Base-by-base conservation (phyloP, 2,329 filamentous ascomycete species). In the Beauveria pseudobassiana region DNA sequence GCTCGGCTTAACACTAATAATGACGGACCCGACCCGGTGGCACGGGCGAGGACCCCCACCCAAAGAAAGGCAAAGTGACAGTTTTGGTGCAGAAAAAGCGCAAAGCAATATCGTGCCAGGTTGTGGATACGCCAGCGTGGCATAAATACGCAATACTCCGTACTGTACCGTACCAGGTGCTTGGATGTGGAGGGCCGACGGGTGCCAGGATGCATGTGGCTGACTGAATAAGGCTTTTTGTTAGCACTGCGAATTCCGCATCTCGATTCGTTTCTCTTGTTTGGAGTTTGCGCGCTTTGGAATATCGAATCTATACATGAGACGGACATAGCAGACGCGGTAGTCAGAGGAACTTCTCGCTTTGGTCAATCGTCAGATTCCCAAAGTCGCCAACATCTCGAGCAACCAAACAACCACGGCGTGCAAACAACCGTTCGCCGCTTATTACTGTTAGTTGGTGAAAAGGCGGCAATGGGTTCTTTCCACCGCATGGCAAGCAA, bases 41-140 rank as follows among this genome's bases (percentile, higher is more conserved):
- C 45, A 9, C 26, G 55, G 55, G 30, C 55, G 40, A 50, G 55
- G 55, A 46, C 50, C 46, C 30, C 20, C 18, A 45, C 7, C 20
- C 9, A 3, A 30, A 12, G 20, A 24, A 14, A 46, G 6, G 30
- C 49, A 50, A n/a, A 45, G 34, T 8, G 30, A 12, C 40, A 5
- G 52, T 2, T 12, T 5, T 18, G 22, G 48, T 45, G 38, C 20
- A 30, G 28, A 20, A n/a, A 59, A 52, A 24, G 12, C n/a, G 24
- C 28, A 49, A 16, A 20, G 48, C 38, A 28, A n/a, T 43, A 30
- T 51, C 57, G 16, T 59, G 24, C 5, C 57, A 52, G 22, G 7
- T 16, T 51, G 57, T 59, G 57, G 57, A 34, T 51, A 59, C 48
- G 57, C 57, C 57, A 59, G 57, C 57, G 57, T 59, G 57, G 57